A percentile compares a stretch with the other conserved stretches of the same genome.
phyloP scores from a whole-genome alignment of 73 alveolate species.

The Stentor coeruleus region DNA sequence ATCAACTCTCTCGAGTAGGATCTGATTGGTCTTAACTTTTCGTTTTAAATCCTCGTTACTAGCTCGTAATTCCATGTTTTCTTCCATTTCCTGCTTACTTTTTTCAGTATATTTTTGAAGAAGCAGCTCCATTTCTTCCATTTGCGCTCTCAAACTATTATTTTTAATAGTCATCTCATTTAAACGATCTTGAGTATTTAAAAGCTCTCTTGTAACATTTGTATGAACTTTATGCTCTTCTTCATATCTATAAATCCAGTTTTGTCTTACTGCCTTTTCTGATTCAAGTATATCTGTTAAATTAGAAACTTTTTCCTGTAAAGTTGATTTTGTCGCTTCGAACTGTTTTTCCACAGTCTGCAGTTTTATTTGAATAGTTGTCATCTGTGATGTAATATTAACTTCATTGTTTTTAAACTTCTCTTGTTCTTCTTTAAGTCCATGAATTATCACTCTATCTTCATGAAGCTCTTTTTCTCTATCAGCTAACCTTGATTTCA shows the following conservation, averaged over 20 bases:
- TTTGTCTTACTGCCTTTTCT: slow-evolving; percentile 50
- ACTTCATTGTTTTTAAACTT: not conserved
- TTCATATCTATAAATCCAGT: slow-evolving; percentile 58
- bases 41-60: not conserved
- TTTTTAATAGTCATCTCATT: slow-evolving; percentile 1
- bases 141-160: not conserved
- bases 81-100: not conserved
- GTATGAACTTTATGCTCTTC: slow-evolving; percentile 56
- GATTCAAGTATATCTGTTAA: slow-evolving; percentile 35
- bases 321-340: slow-evolving; percentile 41
- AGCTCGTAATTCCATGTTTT: not conserved
- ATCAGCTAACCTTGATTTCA: not conserved
- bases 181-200: slow-evolving; percentile 30
- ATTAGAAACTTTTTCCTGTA: slow-evolving; percentile 41
- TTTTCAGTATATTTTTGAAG: not conserved
- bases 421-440: not conserved
- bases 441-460: not conserved
- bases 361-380: not conserved
- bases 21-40: not conserved
- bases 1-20: slow-evolving; percentile 16
- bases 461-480: slow-evolving; percentile 8
- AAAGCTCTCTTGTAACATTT: slow-evolving; percentile 29
- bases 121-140: not conserved
- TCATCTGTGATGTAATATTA: not conserved
- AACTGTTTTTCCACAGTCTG: slow-evolving; percentile 30